Base-by-base conservation (phyloP, 768 basidiomycete genomes). In the Imleria badia region DNA sequence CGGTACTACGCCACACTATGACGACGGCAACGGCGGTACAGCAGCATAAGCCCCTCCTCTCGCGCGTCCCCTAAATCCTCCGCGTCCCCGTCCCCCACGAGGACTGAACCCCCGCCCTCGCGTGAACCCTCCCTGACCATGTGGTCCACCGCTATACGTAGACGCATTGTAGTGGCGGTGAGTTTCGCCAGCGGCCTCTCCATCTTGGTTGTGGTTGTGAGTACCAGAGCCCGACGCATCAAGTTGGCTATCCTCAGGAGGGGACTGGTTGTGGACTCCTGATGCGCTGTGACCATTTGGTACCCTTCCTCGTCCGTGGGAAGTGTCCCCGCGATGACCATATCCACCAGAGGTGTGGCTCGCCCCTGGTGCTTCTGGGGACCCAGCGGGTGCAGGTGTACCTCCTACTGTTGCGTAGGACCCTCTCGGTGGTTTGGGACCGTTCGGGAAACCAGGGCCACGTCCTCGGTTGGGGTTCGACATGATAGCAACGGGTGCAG, bases 401-500 rank as follows among this genome's bases (percentile, higher is more conserved):
- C 42, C 30, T 29, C 61, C 65, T 34, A 22, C 48, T 13, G 45
- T 10, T 26, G 61, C 48, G 17, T 67, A 53, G 2, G 55, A 50
- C 36, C 40, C 42, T n/a, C 44, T 51, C 17, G 48, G 22, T 11
- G 54, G 31, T 6, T 58, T 56, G 11, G 31, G 20, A 35, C 51
- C 56, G 31, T 61, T 60, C 5, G 55, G 39, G 30, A 50, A 57
- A 26, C 68, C 64, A 44, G 34, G 2, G 6, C 68, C 67, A 31
- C 74, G 76, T 11, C 72, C 75, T 36, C 75, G 70, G 56, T 87
- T 85, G 0, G 91, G 91, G 63, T 93, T 92, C 14, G 81, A 69
- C 86, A 91, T 88, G 51, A 92, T 91, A 33, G 82, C 79, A 15
- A 91, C 76, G 5, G 81, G 79, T 1, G 69, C 77, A 7, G 80